Percentiles rank a stretch among this genome's conserved stretches.
Conservation (phyloP, 495 filamentous ascomycete species). For the Sordaria brevicollis region DNA sequence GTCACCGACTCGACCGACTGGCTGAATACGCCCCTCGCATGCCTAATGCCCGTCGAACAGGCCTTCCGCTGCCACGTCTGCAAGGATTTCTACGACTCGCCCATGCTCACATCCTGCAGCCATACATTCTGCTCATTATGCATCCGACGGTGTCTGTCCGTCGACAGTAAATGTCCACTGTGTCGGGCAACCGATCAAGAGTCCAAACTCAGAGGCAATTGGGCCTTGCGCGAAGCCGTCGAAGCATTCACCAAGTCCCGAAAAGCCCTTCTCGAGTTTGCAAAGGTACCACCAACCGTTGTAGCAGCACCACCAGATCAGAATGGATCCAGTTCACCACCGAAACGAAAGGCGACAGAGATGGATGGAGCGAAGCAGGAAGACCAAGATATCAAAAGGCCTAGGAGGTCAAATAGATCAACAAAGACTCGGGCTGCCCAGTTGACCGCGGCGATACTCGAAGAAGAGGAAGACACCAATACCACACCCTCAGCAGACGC, state of each 20-base stretch:
- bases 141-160: slow-evolving; percentile 72
- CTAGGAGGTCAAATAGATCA: slow-evolving; percentile 33
- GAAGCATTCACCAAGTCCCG: slow-evolving; percentile 62
- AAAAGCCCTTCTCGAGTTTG: slow-evolving; percentile 50
- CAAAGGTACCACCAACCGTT: slow-evolving; percentile 26
- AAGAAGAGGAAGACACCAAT: slow-evolving; percentile 23
- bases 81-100: slow-evolving; percentile 91
- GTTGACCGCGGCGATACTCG: slow-evolving; percentile 23
- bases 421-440: slow-evolving; percentile 30
- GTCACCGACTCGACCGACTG: slow-evolving; percentile 90
- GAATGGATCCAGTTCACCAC: slow-evolving; percentile 3
- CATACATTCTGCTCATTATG: slow-evolving; percentile 97
- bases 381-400: slow-evolving; percentile 28
- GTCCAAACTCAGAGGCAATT: slow-evolving; percentile 72
- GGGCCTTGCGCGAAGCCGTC: slow-evolving; percentile 75
- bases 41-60: slow-evolving; percentile 67
- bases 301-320: not conserved
- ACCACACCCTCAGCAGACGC: slow-evolving; percentile 13
- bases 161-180: slow-evolving; percentile 75
- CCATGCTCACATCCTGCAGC: slow-evolving; percentile 87
- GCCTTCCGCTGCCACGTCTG: slow-evolving; percentile 91
- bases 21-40: slow-evolving; percentile 65
- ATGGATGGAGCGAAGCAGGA: slow-evolving; percentile 25
- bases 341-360: slow-evolving; percentile 46
- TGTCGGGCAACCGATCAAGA: slow-evolving; percentile 73